Base-by-base conservation (phyloP, 1,139 yeast species). In the Hemisphaericaspora xylofermentans region DNA sequence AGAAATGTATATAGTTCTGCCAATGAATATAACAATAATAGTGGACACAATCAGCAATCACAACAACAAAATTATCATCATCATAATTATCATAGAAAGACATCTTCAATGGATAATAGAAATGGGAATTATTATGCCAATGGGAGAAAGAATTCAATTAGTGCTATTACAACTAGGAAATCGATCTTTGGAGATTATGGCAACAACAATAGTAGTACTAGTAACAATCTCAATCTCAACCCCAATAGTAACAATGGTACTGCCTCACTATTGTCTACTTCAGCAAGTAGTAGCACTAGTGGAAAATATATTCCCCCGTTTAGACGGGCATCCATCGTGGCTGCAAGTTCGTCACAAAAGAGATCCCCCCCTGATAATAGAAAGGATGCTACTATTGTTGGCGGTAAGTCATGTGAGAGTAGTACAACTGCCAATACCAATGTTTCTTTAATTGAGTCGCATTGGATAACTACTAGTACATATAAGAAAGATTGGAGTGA, bases 251-350 rank as follows among this genome's bases (percentile, higher is more conserved):
- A 21, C 27, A n/a, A n/a, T 2, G 22, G 17, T n/a, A 14, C 35
- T 28, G 13, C 31, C 3, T 8, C 28, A 24, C 33, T 39, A 25
- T 39, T 50, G 19, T 50, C 54, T 17, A 45, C 56, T 33, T 57
- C 65, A 37, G 58, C 38, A 9, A 39, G 38, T 34, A 27, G 57
- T 36, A 44, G 58, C 31, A 43, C 58, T 7, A 63, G 71, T 29
- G 84, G 84, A 1, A 82, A 81, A 55, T 84, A 84, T 52, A 66
- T 84, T 34, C 91, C 91, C 22, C 93, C 91, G 14, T 82, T 78
- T 56, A 66, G 85, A 54, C 70, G 91, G 56, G 71, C 71, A 0
- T 68, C 76, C 2, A 13, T 36, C 6, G 30, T 28, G 16, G 21
- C 39, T 16, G 35, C 30, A n/a, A 19, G 16, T 13, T 9, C 17